phyloP scores from a whole-genome alignment of 208 protist genomes.

The Histomonas meleagridis region DNA sequence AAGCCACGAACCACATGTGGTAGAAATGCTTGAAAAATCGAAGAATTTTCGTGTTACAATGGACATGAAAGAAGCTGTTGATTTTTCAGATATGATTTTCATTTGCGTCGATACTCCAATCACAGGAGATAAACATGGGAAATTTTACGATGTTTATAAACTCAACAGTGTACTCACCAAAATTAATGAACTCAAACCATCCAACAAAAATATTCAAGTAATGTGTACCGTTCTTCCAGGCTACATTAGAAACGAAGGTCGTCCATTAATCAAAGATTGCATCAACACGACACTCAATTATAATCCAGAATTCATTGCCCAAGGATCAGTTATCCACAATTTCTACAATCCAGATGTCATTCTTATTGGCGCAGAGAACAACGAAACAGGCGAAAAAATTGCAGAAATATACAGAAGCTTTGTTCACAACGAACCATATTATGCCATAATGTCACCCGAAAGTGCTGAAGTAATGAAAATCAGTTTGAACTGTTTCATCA shows the following conservation, averaged over 20 bases:
- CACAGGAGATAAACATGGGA: not conserved
- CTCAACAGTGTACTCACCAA: not conserved
- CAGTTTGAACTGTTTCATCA: conserved; percentile 57
- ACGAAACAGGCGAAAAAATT: conserved; percentile 45
- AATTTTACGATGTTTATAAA: not conserved
- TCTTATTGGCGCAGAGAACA: conserved; percentile 53
- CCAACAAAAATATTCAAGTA: conserved; percentile 55
- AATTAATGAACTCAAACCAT: conserved; percentile 36
- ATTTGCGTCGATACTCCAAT: conserved; percentile 55
- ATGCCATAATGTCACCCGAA: not conserved
- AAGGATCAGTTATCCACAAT: conserved; percentile 45
- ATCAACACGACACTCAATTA: conserved; percentile 49
- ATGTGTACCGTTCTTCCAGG: conserved; percentile 57
- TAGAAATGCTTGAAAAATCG: conserved; percentile 44
- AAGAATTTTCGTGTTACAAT: conserved; percentile 55
- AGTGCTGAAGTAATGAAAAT: conserved; percentile 54
- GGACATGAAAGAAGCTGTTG: conserved; percentile 47
- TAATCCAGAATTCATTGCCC: conserved; percentile 58
- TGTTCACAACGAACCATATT: not conserved
- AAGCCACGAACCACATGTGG: conserved; percentile 51
- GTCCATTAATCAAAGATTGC: conserved; percentile 43
- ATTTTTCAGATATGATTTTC: conserved; percentile 52
- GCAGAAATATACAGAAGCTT: conserved; percentile 45
- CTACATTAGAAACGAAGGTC: conserved; percentile 45
- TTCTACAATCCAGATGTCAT: conserved; percentile 48